These are phyloP conservation scores for Alternaria ventricosa DNA, from an alignment of 2,329 filamentous ascomycete species.

Conservation along the genomic window DNA sequence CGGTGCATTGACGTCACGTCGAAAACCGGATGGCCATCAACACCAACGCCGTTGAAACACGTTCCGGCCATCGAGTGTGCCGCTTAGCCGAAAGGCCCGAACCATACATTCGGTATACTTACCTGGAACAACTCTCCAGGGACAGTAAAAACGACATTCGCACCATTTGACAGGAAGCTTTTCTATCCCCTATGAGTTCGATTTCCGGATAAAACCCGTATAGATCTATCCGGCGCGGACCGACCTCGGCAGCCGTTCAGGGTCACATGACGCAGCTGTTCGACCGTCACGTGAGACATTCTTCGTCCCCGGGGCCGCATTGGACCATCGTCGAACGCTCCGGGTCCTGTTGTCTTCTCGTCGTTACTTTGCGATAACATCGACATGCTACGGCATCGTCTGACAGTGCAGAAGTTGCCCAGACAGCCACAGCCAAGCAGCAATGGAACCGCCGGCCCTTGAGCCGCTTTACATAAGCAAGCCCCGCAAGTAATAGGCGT, in stretches of 20 bases:
- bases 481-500: background rate
- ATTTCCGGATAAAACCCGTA: background rate
- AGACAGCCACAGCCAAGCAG: background rate
- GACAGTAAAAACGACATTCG: background rate
- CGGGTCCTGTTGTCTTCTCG: background rate
- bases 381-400: background rate
- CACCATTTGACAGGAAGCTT: background rate
- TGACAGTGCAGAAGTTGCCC: background rate
- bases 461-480: conserved; percentile 5
- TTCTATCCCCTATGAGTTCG: background rate
- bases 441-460: background rate
- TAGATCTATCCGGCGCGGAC: background rate
- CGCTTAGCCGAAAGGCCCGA: conserved; percentile 5
- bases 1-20: conserved; percentile 13
- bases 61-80: conserved; percentile 4
- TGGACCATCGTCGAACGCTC: background rate
- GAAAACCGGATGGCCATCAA: background rate
- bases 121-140: background rate
- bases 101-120: conserved; percentile 4
- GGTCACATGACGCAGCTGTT: background rate
- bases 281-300: background rate
- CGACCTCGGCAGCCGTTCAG: background rate
- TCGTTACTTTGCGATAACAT: background rate
- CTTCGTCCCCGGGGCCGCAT: background rate
- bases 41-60: conserved; percentile 9